These are phyloP conservation scores for Cucurbita pepo DNA, from an alignment of 306 rosid species.

Conservation along the genomic window DNA sequence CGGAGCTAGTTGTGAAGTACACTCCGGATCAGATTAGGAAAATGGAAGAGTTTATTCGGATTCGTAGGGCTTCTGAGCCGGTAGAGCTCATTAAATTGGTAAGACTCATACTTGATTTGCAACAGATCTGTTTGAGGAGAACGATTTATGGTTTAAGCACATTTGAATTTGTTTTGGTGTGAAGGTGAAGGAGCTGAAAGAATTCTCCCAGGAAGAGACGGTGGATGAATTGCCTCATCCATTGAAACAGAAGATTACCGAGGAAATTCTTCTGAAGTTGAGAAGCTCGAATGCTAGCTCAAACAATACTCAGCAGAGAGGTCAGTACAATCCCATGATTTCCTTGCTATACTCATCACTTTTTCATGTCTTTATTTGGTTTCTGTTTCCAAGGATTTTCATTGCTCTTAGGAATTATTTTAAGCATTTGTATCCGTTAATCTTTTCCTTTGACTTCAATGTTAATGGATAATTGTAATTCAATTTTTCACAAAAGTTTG, in stretches of 20 bases:
- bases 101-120: constrained; percentile 7
- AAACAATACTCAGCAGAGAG: constrained; percentile 40
- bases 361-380: not conserved
- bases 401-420: not conserved
- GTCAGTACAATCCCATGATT: constrained; percentile 22
- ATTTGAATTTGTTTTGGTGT: constrained; percentile 2
- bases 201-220: constrained; percentile 27
- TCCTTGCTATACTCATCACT: not conserved
- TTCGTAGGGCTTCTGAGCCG: constrained; percentile 57
- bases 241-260: constrained; percentile 50
- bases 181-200: constrained; percentile 56
- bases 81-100: constrained; percentile 64
- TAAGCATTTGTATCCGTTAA: not conserved
- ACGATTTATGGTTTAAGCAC: not conserved
- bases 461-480: not conserved
- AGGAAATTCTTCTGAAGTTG: constrained; percentile 49
- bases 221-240: constrained; percentile 45
- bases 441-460: not conserved
- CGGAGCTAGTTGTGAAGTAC: constrained; percentile 44
- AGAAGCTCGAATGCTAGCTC: constrained; percentile 35
- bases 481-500: not conserved
- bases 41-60: constrained; percentile 71
- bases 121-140: not conserved
- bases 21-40: constrained; percentile 76
- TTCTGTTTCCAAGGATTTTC: not conserved